Conservation (phyloP, 2,329 filamentous ascomycete genomes). For the Epichloe hybrida region DNA sequence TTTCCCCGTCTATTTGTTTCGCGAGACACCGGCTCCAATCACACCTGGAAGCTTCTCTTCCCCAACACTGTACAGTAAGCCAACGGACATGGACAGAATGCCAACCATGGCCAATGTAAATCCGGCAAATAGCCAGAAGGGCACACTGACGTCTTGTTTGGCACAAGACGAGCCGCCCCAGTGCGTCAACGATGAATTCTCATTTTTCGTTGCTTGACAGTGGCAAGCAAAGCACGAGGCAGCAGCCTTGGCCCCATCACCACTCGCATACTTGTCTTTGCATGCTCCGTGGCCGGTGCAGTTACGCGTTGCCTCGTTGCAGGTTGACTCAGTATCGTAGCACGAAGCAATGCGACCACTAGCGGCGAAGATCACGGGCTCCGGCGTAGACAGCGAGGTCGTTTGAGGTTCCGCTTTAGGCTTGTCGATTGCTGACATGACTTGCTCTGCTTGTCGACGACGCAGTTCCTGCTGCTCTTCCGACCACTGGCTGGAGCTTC, state of each 20-base stretch:
- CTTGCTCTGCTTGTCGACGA: conserved; percentile 34
- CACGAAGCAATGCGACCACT: conserved; percentile 50
- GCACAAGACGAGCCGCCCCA: conserved; percentile 83
- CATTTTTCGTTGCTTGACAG: conserved; percentile 49
- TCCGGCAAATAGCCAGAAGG: conserved; percentile 75
- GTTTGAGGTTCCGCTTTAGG: conserved; percentile 11
- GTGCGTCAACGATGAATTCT: conserved; percentile 48
- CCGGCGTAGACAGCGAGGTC: conserved; percentile 11
- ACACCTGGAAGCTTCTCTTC: conserved; percentile 83
- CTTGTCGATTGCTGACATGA: conserved; percentile 26
- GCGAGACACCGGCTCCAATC: conserved; percentile 85
- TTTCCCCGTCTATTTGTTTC: conserved; percentile 37
- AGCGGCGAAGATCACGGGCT: conserved; percentile 23
- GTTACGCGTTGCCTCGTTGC: conserved; percentile 54
- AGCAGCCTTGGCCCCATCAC: conserved; percentile 24
- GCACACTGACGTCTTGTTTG: conserved; percentile 79
- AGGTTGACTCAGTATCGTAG: conserved; percentile 57
- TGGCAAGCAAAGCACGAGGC: conserved; percentile 63
- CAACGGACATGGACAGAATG: conserved; percentile 56
- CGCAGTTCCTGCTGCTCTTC: conserved; percentile 29
- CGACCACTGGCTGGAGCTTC: conserved; percentile 27
- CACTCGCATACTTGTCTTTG: conserved; percentile 46
- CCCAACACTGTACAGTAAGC: conserved; percentile 71
- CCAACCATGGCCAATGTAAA: conserved; percentile 59
- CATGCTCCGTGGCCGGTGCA: conserved; percentile 79